Percentiles rank a stretch among this genome's conserved stretches.
Evolutionary conservation across 495 filamentous ascomycete species (phyloP).

Genomic region (Penicillium tannophilum): DNA sequence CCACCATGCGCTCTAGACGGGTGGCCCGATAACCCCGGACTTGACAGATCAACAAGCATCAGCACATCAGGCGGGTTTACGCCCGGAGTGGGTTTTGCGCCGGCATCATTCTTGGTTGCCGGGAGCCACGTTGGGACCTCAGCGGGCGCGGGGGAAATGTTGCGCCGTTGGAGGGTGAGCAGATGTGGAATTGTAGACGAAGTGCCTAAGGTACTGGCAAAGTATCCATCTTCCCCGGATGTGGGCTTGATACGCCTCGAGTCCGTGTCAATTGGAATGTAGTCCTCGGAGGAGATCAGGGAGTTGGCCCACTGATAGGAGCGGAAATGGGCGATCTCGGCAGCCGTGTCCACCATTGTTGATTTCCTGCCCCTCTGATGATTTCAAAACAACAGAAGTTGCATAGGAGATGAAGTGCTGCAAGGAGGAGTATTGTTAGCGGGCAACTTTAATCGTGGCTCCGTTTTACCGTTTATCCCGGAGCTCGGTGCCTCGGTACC

Average conservation of each 20-base stretch:
- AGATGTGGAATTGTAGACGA: slow-evolving; percentile 41
- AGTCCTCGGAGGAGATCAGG: slow-evolving; percentile 34
- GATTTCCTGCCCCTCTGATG: no score
- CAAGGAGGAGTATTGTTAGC: not conserved
- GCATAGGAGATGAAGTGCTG: not conserved
- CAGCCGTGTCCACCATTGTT: slow-evolving; percentile 24
- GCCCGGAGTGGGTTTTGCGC: slow-evolving; percentile 22
- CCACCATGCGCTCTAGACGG: slow-evolving; percentile 45
- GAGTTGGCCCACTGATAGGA: slow-evolving; percentile 28
- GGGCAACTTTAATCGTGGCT: not conserved
- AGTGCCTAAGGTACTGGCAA: slow-evolving; percentile 38
- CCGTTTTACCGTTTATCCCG: slow-evolving; percentile 5
- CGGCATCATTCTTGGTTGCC: slow-evolving; percentile 34
- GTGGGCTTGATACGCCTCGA: slow-evolving; percentile 39
- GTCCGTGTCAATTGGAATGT: slow-evolving; percentile 38
- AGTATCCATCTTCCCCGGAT: slow-evolving; percentile 46
- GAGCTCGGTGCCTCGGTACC: slow-evolving; percentile 17
- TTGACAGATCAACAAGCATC: slow-evolving; percentile 37
- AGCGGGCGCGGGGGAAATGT: slow-evolving; percentile 26
- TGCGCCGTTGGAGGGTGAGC: slow-evolving; percentile 37
- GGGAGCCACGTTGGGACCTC: slow-evolving; percentile 36
- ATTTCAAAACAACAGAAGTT: not conserved
- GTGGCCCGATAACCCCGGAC: slow-evolving; percentile 43
- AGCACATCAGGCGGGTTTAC: slow-evolving; percentile 39
- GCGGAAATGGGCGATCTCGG: slow-evolving; percentile 30